These are phyloP conservation scores for Candida bentonensis DNA, from an alignment of 805 yeast species.

Conservation along the genomic window DNA sequence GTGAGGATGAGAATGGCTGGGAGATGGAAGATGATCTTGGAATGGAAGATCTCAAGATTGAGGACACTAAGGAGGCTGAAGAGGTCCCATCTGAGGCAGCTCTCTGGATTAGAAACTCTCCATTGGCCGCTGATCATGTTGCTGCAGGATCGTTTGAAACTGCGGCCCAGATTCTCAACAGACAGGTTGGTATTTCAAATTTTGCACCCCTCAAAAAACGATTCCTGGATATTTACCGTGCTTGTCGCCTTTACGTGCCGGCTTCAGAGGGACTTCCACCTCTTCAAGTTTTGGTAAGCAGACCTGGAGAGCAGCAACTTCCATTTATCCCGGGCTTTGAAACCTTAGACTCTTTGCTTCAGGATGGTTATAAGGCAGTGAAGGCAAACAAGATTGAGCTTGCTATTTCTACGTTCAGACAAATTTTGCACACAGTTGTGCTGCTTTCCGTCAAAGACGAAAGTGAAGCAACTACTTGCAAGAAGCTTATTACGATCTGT, in stretches of 20 bases:
- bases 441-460: slow-evolving; percentile 56
- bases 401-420: slow-evolving; percentile 70
- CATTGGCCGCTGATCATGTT: slow-evolving; percentile 79
- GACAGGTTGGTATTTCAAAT: slow-evolving; percentile 74
- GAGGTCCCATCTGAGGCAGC: slow-evolving; percentile 47
- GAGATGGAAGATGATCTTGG: slow-evolving; percentile 26
- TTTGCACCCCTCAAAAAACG: slow-evolving; percentile 79
- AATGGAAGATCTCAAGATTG: slow-evolving; percentile 30
- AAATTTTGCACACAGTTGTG: slow-evolving; percentile 60
- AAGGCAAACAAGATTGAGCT: slow-evolving; percentile 69
- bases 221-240: slow-evolving; percentile 71
- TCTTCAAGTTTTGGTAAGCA: slow-evolving; percentile 52
- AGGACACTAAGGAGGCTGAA: slow-evolving; percentile 42
- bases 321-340: slow-evolving; percentile 73
- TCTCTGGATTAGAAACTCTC: slow-evolving; percentile 78
- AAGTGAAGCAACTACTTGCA: slow-evolving; percentile 66
- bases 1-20: slow-evolving; percentile 13
- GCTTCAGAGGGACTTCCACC: slow-evolving; percentile 66
- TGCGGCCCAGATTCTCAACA: slow-evolving; percentile 82
- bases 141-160: slow-evolving; percentile 96
- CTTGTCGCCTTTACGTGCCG: slow-evolving; percentile 62
- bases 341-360: slow-evolving; percentile 42
- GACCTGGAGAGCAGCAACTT: slow-evolving; percentile 38
- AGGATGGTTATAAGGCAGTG: slow-evolving; percentile 70
- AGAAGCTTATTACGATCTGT: slow-evolving; percentile 56